Evolutionary conservation across 129 eudicot genomes (phyloP).

Genomic region (Pseudognaphalium luteoalbum): DNA sequence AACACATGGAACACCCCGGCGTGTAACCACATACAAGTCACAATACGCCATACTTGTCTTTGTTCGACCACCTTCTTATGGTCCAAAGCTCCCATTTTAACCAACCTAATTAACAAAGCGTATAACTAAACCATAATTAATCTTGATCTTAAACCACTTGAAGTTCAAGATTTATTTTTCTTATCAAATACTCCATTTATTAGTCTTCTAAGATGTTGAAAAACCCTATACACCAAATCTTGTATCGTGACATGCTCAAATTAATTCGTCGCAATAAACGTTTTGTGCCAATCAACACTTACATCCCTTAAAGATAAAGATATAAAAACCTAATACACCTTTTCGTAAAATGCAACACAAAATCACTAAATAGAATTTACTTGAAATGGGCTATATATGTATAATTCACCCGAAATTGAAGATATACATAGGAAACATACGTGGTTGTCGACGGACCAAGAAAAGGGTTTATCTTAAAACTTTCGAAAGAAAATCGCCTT

Average conservation of each 20-base stretch:
- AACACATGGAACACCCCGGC: slow-evolving; percentile 79
- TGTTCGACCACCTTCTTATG: slow-evolving; percentile 44
- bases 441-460: slow-evolving; percentile 76
- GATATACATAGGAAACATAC: slow-evolving; percentile 34
- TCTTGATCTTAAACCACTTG: too few relatives aligned
- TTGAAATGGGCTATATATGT: background rate
- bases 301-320: background rate
- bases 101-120: slow-evolving; percentile 40
- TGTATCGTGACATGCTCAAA: too few relatives aligned
- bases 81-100: slow-evolving; percentile 63
- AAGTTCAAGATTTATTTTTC: background rate
- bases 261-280: too few relatives aligned
- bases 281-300: background rate
- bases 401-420: background rate
- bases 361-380: background rate
- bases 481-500: slow-evolving; percentile 67
- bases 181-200: too few relatives aligned
- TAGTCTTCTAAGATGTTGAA: too few relatives aligned
- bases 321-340: background rate
- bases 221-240: too few relatives aligned
- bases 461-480: slow-evolving; percentile 58
- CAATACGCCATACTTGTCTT: slow-evolving; percentile 56
- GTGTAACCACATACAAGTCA: slow-evolving; percentile 81
- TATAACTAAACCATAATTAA: background rate
- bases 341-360: slow-evolving; percentile 8